phyloP scores from a whole-genome alignment of 352 stramenopile genomes.

The Albugo laibachii region DNA sequence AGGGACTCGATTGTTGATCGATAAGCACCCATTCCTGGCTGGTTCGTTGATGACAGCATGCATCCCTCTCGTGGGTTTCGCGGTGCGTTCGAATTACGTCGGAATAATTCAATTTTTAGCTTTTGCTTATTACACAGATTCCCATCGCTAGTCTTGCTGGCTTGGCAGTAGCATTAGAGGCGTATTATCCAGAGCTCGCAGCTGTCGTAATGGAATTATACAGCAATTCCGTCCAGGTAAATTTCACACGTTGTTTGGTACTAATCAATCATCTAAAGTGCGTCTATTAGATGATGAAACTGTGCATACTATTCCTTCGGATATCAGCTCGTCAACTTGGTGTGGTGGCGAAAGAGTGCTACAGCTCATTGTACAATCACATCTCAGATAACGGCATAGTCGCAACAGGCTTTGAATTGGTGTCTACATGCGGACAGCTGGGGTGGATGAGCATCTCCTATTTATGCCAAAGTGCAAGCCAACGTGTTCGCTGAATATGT shows the following conservation, averaged over 20 bases:
- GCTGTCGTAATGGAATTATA: conserved; percentile 41
- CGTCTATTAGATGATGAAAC: conserved; percentile 37
- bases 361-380: conserved; percentile 55
- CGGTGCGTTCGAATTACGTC: conserved; percentile 14
- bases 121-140: conserved; percentile 16
- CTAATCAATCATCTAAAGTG: conserved; percentile 1
- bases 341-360: conserved; percentile 38
- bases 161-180: conserved; percentile 49
- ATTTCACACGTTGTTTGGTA: background rate
- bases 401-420: conserved; percentile 40
- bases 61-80: conserved; percentile 62
- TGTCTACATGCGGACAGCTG: conserved; percentile 39
- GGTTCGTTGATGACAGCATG: conserved; percentile 30
- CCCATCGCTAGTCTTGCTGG: conserved; percentile 48
- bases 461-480: conserved; percentile 22
- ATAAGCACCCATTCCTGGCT: conserved; percentile 35
- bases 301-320: conserved; percentile 60
- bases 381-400: conserved; percentile 37
- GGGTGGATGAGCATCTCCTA: conserved; percentile 38
- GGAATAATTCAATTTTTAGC: background rate
- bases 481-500: too few species aligned
- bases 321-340: conserved; percentile 48
- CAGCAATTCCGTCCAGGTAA: conserved; percentile 51
- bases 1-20: conserved; percentile 4
- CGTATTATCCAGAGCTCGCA: conserved; percentile 59